These are phyloP conservation scores for Persicaria maculosa DNA, from an alignment of 148 eudicot genomes.

Conservation along the genomic window DNA sequence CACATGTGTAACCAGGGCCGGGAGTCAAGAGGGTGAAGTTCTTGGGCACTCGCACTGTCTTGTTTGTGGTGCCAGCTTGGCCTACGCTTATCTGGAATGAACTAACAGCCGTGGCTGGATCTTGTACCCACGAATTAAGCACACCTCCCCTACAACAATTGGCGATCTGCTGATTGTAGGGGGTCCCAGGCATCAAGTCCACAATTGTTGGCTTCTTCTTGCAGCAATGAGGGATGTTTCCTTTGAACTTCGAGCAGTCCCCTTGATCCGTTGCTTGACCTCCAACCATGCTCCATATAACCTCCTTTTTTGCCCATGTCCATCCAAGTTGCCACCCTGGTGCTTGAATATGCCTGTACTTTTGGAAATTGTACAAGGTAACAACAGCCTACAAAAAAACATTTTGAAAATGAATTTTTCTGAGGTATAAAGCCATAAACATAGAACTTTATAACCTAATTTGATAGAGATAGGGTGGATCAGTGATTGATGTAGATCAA, in stretches of 20 bases:
- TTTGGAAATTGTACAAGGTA: conserved; percentile 52
- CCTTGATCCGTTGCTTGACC: conserved; percentile 64
- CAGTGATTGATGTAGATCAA: too few relatives aligned
- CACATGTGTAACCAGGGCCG: conserved; percentile 74
- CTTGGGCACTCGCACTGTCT: conserved; percentile 44
- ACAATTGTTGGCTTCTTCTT: conserved; percentile 50
- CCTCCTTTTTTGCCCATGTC: conserved; percentile 69
- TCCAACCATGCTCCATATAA: conserved; percentile 56
- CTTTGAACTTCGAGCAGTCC: conserved; percentile 54
- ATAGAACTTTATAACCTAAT: too few relatives aligned
- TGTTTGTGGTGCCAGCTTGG: conserved; percentile 46
- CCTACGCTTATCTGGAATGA: conserved; percentile 64
- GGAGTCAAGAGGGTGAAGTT: conserved; percentile 55
- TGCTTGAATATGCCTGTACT: conserved; percentile 56
- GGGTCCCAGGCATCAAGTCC: conserved; percentile 56
- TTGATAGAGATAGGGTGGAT: too few relatives aligned
- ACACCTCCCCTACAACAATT: conserved; percentile 77
- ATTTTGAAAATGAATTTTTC: too few relatives aligned
- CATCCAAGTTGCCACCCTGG: conserved; percentile 71
- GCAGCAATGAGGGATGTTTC: conserved; percentile 61
- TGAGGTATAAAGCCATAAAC: too few relatives aligned
- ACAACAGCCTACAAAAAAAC: conserved; percentile 38
- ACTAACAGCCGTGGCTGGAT: conserved; percentile 43
- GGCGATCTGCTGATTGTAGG: conserved; percentile 56
- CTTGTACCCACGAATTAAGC: conserved; percentile 51